A percentile compares a stretch with the other conserved stretches of the same genome.
Evolutionary conservation across 2,329 filamentous ascomycete genomes (phyloP).

Genomic region (Gliomastix tumulicola): DNA sequence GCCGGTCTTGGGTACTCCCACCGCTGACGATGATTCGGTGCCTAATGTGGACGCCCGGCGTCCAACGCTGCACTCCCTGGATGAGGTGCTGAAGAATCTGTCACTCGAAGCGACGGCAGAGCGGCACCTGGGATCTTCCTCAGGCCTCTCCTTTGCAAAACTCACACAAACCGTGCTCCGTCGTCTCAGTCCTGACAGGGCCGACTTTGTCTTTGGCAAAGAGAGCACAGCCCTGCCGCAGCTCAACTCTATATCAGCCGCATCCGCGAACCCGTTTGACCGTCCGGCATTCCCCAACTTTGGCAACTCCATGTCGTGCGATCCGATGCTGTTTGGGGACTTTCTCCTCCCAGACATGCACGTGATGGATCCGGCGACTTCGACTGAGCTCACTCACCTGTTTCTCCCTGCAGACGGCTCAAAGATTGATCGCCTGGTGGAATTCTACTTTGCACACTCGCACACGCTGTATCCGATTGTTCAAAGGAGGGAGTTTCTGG

Average conservation of each 20-base stretch:
- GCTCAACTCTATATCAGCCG: no score
- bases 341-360: slow-evolving; percentile 17
- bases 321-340: slow-evolving; percentile 20
- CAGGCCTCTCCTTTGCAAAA: slow-evolving; percentile 34
- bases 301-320: slow-evolving; percentile 13
- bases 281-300: no score
- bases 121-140: slow-evolving; percentile 33
- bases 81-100: slow-evolving; percentile 24
- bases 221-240: no score
- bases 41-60: no score
- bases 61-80: slow-evolving; percentile 19
- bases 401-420: no score
- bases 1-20: no score
- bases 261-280: no score
- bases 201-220: slow-evolving; percentile 30
- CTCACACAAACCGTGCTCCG: slow-evolving; percentile 32
- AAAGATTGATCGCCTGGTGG: slow-evolving; percentile 20
- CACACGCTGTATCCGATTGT: slow-evolving; percentile 39
- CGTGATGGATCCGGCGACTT: no score
- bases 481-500: slow-evolving; percentile 21
- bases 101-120: slow-evolving; percentile 36
- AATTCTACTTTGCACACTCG: slow-evolving; percentile 38
- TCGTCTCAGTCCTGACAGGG: slow-evolving; percentile 31
- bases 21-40: no score
- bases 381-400: no score